Conservation (phyloP, 768 basidiomycete species). For the Gymnopilus dilepis region DNA sequence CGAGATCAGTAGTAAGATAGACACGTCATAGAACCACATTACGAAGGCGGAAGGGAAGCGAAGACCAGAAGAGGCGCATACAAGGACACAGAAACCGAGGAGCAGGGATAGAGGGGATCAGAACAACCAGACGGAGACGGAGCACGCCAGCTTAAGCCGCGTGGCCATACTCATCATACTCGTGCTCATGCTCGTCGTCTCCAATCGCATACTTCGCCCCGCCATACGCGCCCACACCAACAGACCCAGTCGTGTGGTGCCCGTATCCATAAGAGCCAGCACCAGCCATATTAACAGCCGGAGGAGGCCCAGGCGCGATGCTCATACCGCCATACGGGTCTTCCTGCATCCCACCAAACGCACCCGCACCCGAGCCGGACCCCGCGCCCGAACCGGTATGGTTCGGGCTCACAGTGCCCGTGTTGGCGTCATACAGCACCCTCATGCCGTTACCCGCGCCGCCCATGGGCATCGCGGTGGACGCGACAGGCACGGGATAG, state of each 20-base stretch:
- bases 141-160: background rate
- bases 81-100: no score
- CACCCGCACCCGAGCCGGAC: background rate
- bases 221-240: constrained; percentile 30
- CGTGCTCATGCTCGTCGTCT: constrained; percentile 35
- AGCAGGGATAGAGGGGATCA: no score
- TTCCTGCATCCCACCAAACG: background rate
- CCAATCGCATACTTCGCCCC: constrained; percentile 39
- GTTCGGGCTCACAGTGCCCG: constrained; percentile 18
- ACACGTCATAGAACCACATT: no score
- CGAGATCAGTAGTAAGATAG: no score
- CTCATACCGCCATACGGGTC: background rate
- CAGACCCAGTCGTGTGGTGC: constrained; percentile 26
- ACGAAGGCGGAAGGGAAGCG: no score
- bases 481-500: constrained; percentile 31
- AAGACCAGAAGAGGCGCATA: no score
- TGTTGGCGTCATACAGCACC: constrained; percentile 28
- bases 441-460: constrained; percentile 15
- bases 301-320: constrained; percentile 1
- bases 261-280: constrained; percentile 22
- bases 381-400: constrained; percentile 1
- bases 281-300: background rate
- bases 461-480: constrained; percentile 5
- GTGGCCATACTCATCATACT: background rate
- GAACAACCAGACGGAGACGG: no score